Evolutionary conservation across 1,139 yeast species (phyloP).

Genomic region (Taphrina wiesneri): DNA sequence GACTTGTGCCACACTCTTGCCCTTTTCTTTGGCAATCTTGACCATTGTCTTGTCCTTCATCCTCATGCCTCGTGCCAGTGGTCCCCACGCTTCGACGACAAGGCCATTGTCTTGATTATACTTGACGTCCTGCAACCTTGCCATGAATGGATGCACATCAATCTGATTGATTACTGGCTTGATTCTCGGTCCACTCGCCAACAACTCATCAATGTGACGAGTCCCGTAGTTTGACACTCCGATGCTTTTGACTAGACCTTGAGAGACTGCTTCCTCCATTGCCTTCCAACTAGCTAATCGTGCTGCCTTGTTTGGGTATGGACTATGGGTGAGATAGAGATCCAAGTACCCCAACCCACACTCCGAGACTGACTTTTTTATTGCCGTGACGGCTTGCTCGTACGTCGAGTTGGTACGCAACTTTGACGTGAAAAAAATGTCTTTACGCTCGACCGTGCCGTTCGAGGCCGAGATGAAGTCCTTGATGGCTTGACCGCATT

Average conservation of each 20-base stretch:
- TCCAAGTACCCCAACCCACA: slow-evolving; percentile 57
- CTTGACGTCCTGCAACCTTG: slow-evolving; percentile 52
- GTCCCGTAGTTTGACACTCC: slow-evolving; percentile 53
- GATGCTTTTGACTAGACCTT: slow-evolving; percentile 47
- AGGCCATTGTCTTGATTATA: slow-evolving; percentile 55
- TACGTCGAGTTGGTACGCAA: slow-evolving; percentile 49
- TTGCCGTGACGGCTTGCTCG: slow-evolving; percentile 57
- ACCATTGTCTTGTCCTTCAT: slow-evolving; percentile 53
- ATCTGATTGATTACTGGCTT: slow-evolving; percentile 56
- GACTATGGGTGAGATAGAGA: slow-evolving; percentile 49
- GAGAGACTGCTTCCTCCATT: slow-evolving; percentile 49
- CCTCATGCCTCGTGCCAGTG: slow-evolving; percentile 59
- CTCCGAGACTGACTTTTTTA: slow-evolving; percentile 53
- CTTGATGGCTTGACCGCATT: slow-evolving; percentile 55
- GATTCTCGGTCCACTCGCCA: slow-evolving; percentile 45
- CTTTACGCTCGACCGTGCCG: slow-evolving; percentile 51
- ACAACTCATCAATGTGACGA: slow-evolving; percentile 48
- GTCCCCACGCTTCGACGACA: slow-evolving; percentile 64
- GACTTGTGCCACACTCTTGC: slow-evolving; percentile 51
- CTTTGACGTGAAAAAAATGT: slow-evolving; percentile 72
- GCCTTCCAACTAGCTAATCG: slow-evolving; percentile 52
- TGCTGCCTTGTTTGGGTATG: slow-evolving; percentile 43
- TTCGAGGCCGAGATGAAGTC: slow-evolving; percentile 55
- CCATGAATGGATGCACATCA: slow-evolving; percentile 57
- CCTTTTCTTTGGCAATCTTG: slow-evolving; percentile 46